Base-by-base conservation (phyloP, 345 rosid species). In the Capsella bursapastoris region DNA sequence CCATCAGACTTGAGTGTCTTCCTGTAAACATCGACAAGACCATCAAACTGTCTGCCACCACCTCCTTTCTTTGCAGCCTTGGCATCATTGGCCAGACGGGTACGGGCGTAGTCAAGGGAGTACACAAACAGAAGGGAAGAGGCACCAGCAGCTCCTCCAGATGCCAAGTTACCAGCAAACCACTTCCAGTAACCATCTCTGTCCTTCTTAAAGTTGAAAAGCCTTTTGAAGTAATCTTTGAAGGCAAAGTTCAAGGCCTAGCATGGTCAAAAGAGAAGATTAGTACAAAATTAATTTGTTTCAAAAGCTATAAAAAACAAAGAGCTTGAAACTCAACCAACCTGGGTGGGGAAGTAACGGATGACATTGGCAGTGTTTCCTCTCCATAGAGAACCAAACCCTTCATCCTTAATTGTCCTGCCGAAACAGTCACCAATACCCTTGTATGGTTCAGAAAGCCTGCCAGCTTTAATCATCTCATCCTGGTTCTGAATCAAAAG, bases 321-420 rank as follows among this genome's bases (percentile, higher is more conserved):
- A 59, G 10, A 60, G 48, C 8, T 7, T n/a, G 12, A 9, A 61
- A 44, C 49, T 22, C 13, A 15, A 5, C 60, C 18, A 48, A 85
- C 97, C 94, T 90, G 97, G 57, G 97, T 90, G 34, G 94, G 97
- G 80, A 90, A 90, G 79, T 88, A 90, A 76, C 97, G 88, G 79
- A 90, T 90, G 56, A 90, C 97, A 79, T 90, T 90, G 68, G 90
- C 94, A 15, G 97, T 86, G 79, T 90, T 90, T 57, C 97, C 92
- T 83, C 97, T 85, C 97, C 97, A 90, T 72, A 90, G 77, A 37
- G 97, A 70, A 68, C 34, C 55, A 50, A 84, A 3, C 1, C 97
- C 97, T 71, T 90, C 94, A 8, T 90, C 97, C 79, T 77, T 31
- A 0, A 84, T 66, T 4, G 97, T 90, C 66, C 94, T 82, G 64